Evolutionary conservation across 305 asterid genomes (phyloP).

Genomic region (Lippia alba): DNA sequence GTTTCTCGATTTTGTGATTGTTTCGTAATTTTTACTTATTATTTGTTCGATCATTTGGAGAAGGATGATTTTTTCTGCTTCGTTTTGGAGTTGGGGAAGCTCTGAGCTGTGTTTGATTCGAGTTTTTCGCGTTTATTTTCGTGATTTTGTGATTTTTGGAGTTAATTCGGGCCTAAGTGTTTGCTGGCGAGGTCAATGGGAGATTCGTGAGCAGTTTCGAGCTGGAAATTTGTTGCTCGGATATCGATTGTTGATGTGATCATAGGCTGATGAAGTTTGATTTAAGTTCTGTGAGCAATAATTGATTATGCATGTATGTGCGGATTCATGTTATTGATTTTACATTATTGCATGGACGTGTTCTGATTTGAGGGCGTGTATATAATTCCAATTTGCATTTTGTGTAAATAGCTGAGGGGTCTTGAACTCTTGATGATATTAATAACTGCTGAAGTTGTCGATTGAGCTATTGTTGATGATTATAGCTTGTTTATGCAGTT

Average conservation of each 20-base stretch:
- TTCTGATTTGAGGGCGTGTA: conserved; percentile 12
- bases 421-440: conserved; percentile 12
- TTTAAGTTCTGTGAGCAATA: conserved; percentile 8
- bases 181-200: conserved; percentile 24
- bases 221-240: conserved; percentile 8
- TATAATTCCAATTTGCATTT: conserved; percentile 9
- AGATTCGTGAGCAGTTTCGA: conserved; percentile 8
- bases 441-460: not conserved
- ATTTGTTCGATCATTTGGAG: conserved; percentile 1
- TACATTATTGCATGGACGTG: conserved; percentile 8
- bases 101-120: conserved; percentile 7
- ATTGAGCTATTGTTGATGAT: conserved; percentile 8
- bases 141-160: conserved; percentile 25
- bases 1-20: not conserved
- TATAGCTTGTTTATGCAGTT: not conserved
- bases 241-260: conserved; percentile 4
- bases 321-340: not conserved
- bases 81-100: conserved; percentile 3
- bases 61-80: not conserved
- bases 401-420: conserved; percentile 10
- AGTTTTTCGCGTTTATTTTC: not conserved
- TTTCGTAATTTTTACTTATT: conserved; percentile 1
- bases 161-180: conserved; percentile 29
- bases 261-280: not conserved
- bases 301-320: conserved; percentile 14